Evolutionary conservation across 2,329 filamentous ascomycete species (phyloP).

Genomic region (Nannizzia gypsea): DNA sequence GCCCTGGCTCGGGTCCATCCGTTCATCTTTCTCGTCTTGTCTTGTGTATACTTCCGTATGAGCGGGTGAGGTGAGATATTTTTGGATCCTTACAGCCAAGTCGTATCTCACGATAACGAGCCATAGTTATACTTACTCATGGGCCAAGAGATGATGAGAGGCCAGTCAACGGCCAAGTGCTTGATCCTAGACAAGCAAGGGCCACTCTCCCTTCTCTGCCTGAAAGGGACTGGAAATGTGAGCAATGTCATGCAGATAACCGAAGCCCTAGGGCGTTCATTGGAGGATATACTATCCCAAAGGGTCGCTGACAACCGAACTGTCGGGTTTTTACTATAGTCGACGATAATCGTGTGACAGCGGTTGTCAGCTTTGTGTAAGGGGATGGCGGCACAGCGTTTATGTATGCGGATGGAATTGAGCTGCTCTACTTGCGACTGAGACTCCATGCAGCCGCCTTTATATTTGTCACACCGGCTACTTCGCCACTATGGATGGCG

Average conservation of each 20-base stretch:
- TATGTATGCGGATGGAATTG: not conserved
- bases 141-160: not conserved
- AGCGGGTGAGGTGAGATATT: not conserved
- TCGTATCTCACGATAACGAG: not conserved
- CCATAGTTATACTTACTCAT: not conserved
- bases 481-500: not conserved
- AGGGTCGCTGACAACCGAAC: constrained; percentile 4
- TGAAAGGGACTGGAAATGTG: not conserved
- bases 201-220: not conserved
- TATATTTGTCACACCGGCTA: not conserved
- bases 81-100: constrained; percentile 1
- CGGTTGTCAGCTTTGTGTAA: not conserved
- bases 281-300: constrained; percentile 1
- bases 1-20: not conserved
- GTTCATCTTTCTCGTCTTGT: not conserved
- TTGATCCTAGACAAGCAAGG: not conserved
- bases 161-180: not conserved
- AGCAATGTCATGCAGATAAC: constrained; percentile 7
- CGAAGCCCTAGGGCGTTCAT: not conserved
- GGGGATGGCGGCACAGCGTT: not conserved
- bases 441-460: not conserved
- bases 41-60: not conserved
- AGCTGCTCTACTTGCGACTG: not conserved
- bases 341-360: not conserved
- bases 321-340: not conserved